Percentiles rank a stretch among this genome's conserved stretches.
phyloP scores from a whole-genome alignment of 202 grass and related monocot species.

The Zoysia matrella region DNA sequence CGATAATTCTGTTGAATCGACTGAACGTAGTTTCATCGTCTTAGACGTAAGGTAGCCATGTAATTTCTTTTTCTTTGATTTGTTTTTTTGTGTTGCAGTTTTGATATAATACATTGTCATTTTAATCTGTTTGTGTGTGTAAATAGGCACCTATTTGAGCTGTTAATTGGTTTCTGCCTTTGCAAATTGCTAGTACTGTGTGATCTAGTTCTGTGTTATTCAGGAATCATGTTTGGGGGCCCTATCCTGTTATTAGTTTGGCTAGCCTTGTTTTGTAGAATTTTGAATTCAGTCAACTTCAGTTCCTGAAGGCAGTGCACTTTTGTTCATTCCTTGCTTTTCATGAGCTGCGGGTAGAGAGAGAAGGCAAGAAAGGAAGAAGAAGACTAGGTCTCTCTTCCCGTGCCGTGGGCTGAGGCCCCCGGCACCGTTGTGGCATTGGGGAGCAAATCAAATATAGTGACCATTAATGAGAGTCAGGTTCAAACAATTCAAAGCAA shows the following conservation, averaged over 20 bases:
- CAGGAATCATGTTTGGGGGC: conserved; percentile 1
- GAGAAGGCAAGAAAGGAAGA: too few relatives aligned
- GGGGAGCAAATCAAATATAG: too few relatives aligned
- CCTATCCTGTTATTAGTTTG: neutral
- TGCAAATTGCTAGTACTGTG: neutral
- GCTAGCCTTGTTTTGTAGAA: too few relatives aligned
- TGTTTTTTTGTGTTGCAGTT: neutral
- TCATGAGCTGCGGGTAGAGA: too few relatives aligned
- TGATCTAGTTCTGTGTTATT: conserved; percentile 26
- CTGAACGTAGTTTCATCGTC: conserved; percentile 27
- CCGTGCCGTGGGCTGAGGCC: too few relatives aligned
- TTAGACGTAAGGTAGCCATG: neutral
- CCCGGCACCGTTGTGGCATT: too few relatives aligned
- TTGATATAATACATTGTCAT: neutral
- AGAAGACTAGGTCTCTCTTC: too few relatives aligned
- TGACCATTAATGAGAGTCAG: too few relatives aligned
- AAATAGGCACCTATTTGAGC: neutral
- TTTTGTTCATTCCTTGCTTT: too few relatives aligned
- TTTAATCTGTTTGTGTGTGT: conserved; percentile 7
- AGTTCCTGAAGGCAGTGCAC: too few relatives aligned
- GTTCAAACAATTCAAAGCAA: too few relatives aligned
- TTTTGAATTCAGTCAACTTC: too few relatives aligned
- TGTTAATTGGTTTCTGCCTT: conserved; percentile 28
- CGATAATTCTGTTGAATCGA: neutral
- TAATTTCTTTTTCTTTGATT: neutral